phyloP scores from a whole-genome alignment of 2,329 filamentous ascomycete genomes.

The Diaporthe longicolla region DNA sequence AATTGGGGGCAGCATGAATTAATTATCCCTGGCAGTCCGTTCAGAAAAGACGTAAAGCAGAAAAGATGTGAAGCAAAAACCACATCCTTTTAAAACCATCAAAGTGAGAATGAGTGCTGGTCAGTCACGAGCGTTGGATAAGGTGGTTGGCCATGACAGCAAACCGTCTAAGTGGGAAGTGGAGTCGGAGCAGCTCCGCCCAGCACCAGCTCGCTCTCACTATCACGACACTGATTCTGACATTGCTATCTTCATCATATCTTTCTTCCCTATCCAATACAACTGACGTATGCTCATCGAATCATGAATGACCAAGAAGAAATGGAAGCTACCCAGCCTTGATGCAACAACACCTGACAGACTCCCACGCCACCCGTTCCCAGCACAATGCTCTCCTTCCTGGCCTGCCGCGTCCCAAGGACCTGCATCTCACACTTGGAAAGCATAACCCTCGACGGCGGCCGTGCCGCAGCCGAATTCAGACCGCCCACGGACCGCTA shows the following conservation, averaged over 20 bases:
- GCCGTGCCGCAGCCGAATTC: slow-evolving; percentile 36
- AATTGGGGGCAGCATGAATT: neutral
- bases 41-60: neutral
- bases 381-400: slow-evolving; percentile 38
- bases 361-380: neutral
- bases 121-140: no score
- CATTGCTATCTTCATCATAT: no score
- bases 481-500: slow-evolving; percentile 21
- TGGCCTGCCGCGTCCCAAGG: slow-evolving; percentile 32
- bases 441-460: slow-evolving; percentile 30
- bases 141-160: no score
- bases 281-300: no score
- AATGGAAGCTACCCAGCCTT: neutral
- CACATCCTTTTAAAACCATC: neutral
- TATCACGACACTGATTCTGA: no score
- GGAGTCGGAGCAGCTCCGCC: slow-evolving; percentile 2
- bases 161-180: neutral
- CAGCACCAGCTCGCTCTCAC: neutral
- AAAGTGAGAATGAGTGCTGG: neutral
- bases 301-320: neutral
- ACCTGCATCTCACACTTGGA: slow-evolving; percentile 30
- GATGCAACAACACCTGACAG: neutral
- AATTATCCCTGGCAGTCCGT: neutral
- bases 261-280: neutral
- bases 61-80: neutral